Base-by-base conservation (phyloP, 2,329 filamentous ascomycete species). In the Xylariomycetidae sp. region DNA sequence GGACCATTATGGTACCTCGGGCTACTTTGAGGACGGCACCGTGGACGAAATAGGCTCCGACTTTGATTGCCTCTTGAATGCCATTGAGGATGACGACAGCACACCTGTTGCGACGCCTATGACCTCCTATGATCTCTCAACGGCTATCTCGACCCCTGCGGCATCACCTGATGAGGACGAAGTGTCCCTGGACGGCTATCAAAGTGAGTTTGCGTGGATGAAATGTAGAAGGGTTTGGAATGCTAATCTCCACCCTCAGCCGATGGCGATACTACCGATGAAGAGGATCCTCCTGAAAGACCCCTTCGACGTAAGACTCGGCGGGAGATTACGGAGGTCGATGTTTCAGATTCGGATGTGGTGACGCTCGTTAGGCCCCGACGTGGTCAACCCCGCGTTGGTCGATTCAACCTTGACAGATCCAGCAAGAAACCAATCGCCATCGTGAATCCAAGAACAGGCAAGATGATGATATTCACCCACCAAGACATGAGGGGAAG, bases 381-480 rank as follows among this genome's bases (percentile, higher is more conserved):
- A 34, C 67, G 66, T 26, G 73, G 72, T 15, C 66, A 73, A 36
- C 74, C 74, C 13, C 72, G 72, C 15, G 56, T 74, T 4, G 69
- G 72, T 12, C 69, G 68, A 18, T 77, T 75, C 53, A 69, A 71
- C 35, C 57, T 79, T 10, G 68, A 77, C 47, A 66, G 64, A 32
- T 66, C 67, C 2, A 64, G 69, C 40, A 69, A 68, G 45, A 78
- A 78, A 45, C 75, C 75, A 6, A 71, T 78, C 33, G 74, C 72
- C 16, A 72, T 79, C 14, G 55, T 77, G 22, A 74, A 80, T 41
- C 73, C 74, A 3, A 57, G 64, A 33, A 73, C 74, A 3, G 65
- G 72, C 37, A 78, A 77, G 55, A 73, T 79, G 68, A 77, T 79
- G 68, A 77, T 80, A 35, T 78, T 79, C 45, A 79, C 74, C 0